These are phyloP conservation scores for Tirmania nivea DNA, from an alignment of 495 filamentous ascomycete genomes.

Conservation along the genomic window DNA sequence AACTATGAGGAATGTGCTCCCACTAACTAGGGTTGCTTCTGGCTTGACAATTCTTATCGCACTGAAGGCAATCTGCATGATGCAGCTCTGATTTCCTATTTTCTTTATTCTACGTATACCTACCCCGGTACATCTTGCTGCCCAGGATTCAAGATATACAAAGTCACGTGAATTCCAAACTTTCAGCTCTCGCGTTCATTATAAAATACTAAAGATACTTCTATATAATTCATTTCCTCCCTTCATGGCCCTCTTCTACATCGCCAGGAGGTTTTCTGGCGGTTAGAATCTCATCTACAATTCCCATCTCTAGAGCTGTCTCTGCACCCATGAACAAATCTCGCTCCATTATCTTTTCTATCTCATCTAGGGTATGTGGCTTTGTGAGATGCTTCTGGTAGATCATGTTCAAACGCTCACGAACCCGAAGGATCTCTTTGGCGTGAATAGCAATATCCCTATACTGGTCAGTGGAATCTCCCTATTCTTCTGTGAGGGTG, in stretches of 20 bases:
- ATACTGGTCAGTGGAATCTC: too few species aligned
- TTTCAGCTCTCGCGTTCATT: too few species aligned
- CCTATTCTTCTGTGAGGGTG: neutral
- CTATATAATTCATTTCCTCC: conserved; percentile 24
- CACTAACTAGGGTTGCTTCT: too few species aligned
- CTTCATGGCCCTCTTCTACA: conserved; percentile 8
- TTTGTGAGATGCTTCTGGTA: conserved; percentile 71
- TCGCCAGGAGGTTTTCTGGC: conserved; percentile 9
- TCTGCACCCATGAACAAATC: conserved; percentile 82
- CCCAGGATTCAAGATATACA: too few species aligned
- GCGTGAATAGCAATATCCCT: conserved; percentile 90
- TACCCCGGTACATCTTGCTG: too few species aligned
- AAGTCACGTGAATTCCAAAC: too few species aligned
- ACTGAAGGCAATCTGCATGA: too few species aligned
- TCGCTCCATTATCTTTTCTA: conserved; percentile 80
- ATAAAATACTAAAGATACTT: too few species aligned
- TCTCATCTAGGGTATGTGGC: conserved; percentile 34
- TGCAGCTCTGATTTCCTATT: too few species aligned
- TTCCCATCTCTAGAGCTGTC: conserved; percentile 72
- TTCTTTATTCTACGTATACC: too few species aligned
- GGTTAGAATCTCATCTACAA: conserved; percentile 70
- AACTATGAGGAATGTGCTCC: too few species aligned
- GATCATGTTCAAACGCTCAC: conserved; percentile 71
- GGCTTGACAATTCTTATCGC: too few species aligned
- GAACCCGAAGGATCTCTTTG: conserved; percentile 77